phyloP scores from a whole-genome alignment of 2,329 filamentous ascomycete genomes.

The Capronia coronata region DNA sequence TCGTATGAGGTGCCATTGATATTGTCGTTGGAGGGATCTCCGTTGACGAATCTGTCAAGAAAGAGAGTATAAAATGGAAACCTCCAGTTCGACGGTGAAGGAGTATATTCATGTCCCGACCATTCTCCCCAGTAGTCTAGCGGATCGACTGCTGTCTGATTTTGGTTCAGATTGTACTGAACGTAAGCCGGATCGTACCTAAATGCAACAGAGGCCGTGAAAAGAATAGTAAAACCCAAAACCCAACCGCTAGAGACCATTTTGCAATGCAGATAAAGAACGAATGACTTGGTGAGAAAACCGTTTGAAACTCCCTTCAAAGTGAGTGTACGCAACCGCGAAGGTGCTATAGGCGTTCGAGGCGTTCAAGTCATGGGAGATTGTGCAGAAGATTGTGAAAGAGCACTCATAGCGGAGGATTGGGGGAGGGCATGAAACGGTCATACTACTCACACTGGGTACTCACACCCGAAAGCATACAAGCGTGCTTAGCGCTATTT shows the following conservation, averaged over 20 bases:
- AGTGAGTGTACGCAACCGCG: constrained; percentile 15
- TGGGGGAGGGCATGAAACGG: constrained; percentile 1
- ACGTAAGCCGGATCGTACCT: constrained; percentile 47
- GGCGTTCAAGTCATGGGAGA: constrained; percentile 3
- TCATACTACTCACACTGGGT: neutral
- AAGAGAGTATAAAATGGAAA: constrained; percentile 62
- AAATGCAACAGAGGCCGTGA: constrained; percentile 29
- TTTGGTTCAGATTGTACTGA: constrained; percentile 57
- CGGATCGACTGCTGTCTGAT: constrained; percentile 50
- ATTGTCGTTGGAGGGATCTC: constrained; percentile 58
- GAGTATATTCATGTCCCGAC: constrained; percentile 44
- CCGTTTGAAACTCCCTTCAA: neutral
- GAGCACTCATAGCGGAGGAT: neutral
- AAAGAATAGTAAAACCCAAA: constrained; percentile 9
- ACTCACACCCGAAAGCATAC: neutral
- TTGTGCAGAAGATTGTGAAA: neutral
- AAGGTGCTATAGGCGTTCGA: constrained; percentile 6
- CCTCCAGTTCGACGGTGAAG: constrained; percentile 57
- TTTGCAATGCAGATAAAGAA: constrained; percentile 1
- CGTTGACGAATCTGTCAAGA: constrained; percentile 58
- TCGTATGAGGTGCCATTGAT: constrained; percentile 56
- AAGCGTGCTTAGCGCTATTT: neutral
- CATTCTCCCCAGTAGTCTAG: constrained; percentile 54
- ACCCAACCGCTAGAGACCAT: constrained; percentile 9
- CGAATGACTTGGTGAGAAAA: constrained; percentile 10